Evolutionary conservation across 306 rosid species (phyloP), one percentile per base, ranked within the genome.

Genomic region (Luffa aegyptiaca): DNA sequence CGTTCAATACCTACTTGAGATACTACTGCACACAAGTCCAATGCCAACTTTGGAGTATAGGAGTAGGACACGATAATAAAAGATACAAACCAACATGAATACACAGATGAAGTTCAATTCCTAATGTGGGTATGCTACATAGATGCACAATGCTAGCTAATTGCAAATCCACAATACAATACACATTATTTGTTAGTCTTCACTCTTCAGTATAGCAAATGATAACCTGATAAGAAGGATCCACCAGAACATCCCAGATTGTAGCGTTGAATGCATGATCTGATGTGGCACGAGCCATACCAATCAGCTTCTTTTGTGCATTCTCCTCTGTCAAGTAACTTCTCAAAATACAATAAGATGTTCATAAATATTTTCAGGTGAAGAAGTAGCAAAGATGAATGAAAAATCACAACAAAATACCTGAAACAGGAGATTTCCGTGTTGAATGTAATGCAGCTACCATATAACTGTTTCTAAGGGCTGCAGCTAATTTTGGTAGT

Each of bases 211-310:
- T 35, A 3, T 56, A 0, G 80, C 33, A 61, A 56, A 33, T 13
- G 81, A 73, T 42, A 31, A 63, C 52, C 96, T 93, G 98, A 86
- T 95, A 95, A 74, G 85, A 76, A 75, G 99, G 98, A 85, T 95
- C 99, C 83, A 95, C 93, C 10, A 95, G 91, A 80, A 95, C 99
- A 84, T 95, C 99, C 99, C 99, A 93, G 73, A 95, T 95, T 75
- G 99, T 95, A 65, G 99, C 99, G 80, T 95, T 93, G 89, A 95
- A 95, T 53, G 98, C 99, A 83, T 95, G 98, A 85, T 95, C 99
- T 48, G 99, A 95, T 11, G 97, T 95, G 52, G 98, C 99, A 82
- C 97, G 99, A 26, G 99, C 97, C 97, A 95, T 88, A 83, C 99
- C 99, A 81, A 95, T 93, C 75, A 95, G 85, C 89, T 74, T 89